Conservation (phyloP, 768 basidiomycete genomes). For the Suillus variegatus region DNA sequence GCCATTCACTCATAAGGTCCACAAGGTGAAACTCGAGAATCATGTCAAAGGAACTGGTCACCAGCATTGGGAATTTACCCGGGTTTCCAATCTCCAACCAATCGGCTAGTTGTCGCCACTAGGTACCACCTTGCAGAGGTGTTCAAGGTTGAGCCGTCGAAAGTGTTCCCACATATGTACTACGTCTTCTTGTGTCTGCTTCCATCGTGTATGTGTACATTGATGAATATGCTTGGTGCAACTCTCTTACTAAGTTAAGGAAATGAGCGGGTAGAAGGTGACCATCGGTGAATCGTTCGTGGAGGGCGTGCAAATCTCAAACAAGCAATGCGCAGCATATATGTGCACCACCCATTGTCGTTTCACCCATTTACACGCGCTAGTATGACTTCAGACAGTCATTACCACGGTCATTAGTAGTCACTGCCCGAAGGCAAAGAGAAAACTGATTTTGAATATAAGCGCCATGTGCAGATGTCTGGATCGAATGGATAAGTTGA, state of each 20-base stretch:
- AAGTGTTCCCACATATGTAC: background rate
- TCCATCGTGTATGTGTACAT: background rate
- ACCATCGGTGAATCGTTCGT: background rate
- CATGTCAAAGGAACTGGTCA: accelerated
- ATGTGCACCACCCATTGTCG: too few relatives aligned
- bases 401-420: too few relatives aligned
- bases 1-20: background rate
- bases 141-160: background rate
- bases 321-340: too few relatives aligned
- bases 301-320: too few relatives aligned
- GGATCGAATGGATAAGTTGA: too few relatives aligned
- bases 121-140: background rate
- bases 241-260: too few relatives aligned
- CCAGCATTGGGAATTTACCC: background rate
- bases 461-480: too few relatives aligned
- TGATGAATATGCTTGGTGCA: background rate
- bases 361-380: too few relatives aligned
- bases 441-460: background rate
- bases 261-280: background rate
- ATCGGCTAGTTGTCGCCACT: background rate
- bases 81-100: background rate
- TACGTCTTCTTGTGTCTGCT: too few relatives aligned
- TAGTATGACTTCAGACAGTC: too few relatives aligned
- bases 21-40: background rate
- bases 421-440: too few relatives aligned